Evolutionary conservation across 2,329 filamentous ascomycete genomes (phyloP), one percentile per base, ranked within the genome.

Genomic region (Epichloe scottii): DNA sequence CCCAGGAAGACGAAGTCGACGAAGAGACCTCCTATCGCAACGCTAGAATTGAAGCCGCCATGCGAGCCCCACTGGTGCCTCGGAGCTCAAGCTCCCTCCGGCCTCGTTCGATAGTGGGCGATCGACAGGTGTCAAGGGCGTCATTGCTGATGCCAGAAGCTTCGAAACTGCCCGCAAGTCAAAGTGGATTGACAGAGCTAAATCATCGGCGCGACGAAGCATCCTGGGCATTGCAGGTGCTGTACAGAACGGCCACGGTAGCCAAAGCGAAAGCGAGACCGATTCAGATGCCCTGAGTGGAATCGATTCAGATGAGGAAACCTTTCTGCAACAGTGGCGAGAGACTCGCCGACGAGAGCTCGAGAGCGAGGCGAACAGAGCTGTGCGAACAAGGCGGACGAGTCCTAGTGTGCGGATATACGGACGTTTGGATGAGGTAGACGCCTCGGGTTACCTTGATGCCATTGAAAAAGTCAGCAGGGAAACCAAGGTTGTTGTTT

Each of bases 361-460:
- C 49, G 78, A 88, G 74, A 71, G 72, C 59, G 74, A 83, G 63
- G 71, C 75, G 54, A 76, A 67, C 57, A 63, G 64, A 55, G 67
- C 75, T 58, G 74, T 81, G 46, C 76, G 77, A 55, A 85, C 75
- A 55, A 75, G 85, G 61, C 80, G 83, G 61, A 84, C 81, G 49
- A 91, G 84, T 65, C 88, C 89, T 1, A 89, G 84, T 59, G 79
- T 85, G 56, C 75, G 87, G 57, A 75, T 84, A 52, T 97, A 86
- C 64, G 93, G 93, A 21, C 79, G 77, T 12, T 72, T 97, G 55
- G 85, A 90, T 55, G 78, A 81, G 53, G 93, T 97, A 1, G 90
- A 97, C 71, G 91, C 89, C 7, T 74, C 85, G 56, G 93, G 90
- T 17, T 98, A 95, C 62, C 77, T 98, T n/a, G 90, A 97, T 67